These are phyloP conservation scores for Corylus americana DNA, from an alignment of 306 rosid genomes.

Conservation along the genomic window DNA sequence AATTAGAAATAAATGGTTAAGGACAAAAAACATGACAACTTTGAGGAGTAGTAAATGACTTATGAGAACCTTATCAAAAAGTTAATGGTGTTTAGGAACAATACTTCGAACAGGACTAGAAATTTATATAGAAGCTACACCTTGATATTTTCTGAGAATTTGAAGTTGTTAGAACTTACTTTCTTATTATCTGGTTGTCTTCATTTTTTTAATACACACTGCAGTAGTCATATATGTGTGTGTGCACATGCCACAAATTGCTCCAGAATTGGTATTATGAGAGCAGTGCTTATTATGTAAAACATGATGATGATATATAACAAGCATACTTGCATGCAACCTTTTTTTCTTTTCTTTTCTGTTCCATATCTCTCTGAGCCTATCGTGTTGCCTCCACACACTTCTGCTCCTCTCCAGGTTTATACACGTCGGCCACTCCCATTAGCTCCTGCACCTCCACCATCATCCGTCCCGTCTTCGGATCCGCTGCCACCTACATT, in stretches of 20 bases:
- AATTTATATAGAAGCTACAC: neutral
- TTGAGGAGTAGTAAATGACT: neutral
- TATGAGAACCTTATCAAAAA: neutral
- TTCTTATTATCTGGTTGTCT: neutral
- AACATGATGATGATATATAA: neutral
- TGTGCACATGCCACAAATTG: neutral
- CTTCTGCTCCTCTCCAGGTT: too few species aligned
- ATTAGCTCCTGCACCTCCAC: too few species aligned
- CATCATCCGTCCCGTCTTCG: too few species aligned
- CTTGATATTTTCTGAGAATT: neutral
- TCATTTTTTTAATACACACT: neutral
- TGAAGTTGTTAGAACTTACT: neutral
- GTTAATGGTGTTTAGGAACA: neutral
- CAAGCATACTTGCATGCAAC: too few species aligned
- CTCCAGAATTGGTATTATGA: neutral
- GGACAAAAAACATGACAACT: neutral
- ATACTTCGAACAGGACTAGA: neutral
- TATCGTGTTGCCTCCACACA: too few species aligned
- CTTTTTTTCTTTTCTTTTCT: too few species aligned
- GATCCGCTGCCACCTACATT: too few species aligned
- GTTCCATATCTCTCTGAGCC: too few species aligned
- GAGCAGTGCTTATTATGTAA: neutral
- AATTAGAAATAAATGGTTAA: neutral
- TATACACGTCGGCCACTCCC: too few species aligned
- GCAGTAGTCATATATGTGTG: neutral